Conservation (phyloP, 257 asterid genomes). For the Solanum chaucha region DNA sequence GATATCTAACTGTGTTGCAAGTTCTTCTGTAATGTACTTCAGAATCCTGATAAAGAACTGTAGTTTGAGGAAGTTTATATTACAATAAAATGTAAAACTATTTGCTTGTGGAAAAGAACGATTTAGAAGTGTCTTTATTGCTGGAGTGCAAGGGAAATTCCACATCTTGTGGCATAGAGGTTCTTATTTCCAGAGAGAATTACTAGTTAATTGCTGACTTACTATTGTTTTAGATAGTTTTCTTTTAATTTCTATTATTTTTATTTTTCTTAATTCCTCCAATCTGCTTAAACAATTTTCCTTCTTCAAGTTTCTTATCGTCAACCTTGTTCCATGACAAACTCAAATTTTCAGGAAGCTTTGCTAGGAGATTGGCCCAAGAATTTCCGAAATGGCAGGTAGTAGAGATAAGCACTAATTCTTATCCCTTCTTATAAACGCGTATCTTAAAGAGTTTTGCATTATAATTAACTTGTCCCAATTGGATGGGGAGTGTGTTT, state of each 20-base stretch:
- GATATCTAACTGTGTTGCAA: not conserved
- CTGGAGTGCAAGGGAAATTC: not conserved
- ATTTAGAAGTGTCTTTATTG: not conserved
- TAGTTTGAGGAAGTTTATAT: not conserved
- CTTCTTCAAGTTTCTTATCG: not conserved
- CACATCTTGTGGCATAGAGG: not conserved
- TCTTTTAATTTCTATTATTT: not conserved
- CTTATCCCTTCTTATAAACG: not conserved
- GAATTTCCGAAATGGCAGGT: slow-evolving; percentile 99
- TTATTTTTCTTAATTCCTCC: not conserved
- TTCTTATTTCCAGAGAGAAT: not conserved
- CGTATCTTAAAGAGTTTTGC: not conserved
- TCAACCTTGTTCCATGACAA: not conserved
- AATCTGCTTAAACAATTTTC: not conserved
- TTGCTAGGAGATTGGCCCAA: slow-evolving; percentile 81
- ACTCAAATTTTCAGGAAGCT: slow-evolving; percentile 52
- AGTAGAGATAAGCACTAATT: not conserved
- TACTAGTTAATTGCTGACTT: not conserved
- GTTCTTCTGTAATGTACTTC: not conserved
- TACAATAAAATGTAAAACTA: not conserved
- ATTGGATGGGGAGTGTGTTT: not conserved
- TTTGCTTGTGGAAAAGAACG: not conserved
- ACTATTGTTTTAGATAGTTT: not conserved
- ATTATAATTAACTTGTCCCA: not conserved
- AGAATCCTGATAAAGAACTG: not conserved